Base-by-base conservation (phyloP, 208 protist genomes). In the Spongospora subterranea region DNA sequence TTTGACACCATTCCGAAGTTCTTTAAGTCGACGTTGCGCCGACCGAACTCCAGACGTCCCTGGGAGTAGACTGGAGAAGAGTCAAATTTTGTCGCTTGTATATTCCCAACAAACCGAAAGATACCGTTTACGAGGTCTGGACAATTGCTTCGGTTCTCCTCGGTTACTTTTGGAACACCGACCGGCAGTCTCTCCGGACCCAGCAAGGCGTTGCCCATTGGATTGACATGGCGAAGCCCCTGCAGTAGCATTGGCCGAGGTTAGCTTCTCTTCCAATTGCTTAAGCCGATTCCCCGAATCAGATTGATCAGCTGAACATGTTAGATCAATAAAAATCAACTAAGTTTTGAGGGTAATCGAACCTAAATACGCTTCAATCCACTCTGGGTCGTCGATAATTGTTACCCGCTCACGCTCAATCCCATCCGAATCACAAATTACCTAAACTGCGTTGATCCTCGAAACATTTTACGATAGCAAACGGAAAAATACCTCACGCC, bases 281-380 rank as follows among this genome's bases (percentile, higher is more conserved):
- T 82, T 82, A 13, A 82, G 40, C 17, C 71, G 71, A 43, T 35
- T 45, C 6, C 71, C 71, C 17, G 11, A 6, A 35, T 82, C 71
- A 6, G 6, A 20, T n/a, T 82, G n/a, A 43, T 82, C 71, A 13
- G 71, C 71, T 82, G 50, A 60, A 82, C 71, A 82, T n/a, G n/a
- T 20, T 82, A 39, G 35, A 43, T n/a, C n/a, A 35, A 45, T 43
- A n/a, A 29, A 29, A 20, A 82, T 35, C n/a, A n/a, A 43, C 17
- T 40, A 35, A 82, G 17, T 20, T 35, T 6, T 17, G n/a, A 82
- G n/a, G n/a, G 35, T 45, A 35, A 82, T 35, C n/a, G 35, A 40
- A 82, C 71, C 71, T 6, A 82, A n/a, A 82, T 82, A 82, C 6
- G 71, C 71, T 82, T 82, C n/a, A 35, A 82, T 43, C 71, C 71